Evolutionary conservation across 2,329 filamentous ascomycete genomes (phyloP), one percentile per base, ranked within the genome.

Genomic region (Hypocrella siamensis): DNA sequence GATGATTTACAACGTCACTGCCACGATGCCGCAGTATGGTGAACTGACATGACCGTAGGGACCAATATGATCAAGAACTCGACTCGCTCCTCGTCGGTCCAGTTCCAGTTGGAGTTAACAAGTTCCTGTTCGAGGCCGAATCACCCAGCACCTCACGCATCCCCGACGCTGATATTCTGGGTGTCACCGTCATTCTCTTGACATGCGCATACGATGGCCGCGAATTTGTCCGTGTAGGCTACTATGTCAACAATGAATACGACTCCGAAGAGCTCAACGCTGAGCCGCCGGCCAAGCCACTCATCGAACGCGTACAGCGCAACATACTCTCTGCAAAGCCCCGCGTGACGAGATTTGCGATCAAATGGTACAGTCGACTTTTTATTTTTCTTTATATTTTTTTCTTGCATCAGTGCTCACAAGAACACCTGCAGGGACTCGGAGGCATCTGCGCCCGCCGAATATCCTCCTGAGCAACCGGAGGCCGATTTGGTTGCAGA

Each of bases 161-260:
- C 48, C 90, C 90, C 35, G 79, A 86, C 44, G 85, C 83, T 44
- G 92, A 98, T 60, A 86, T 98, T 46, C 72, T 98, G 28, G 90
- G 90, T 38, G 92, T 98, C 31, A 98, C 90, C 4, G 90, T 98
- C 47, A 85, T 98, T 46, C 78, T 98, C 34, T 71, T 98, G 42
- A 93, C 85, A 35, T 96, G 90, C 60, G 81, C 84, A 55, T 98
- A 98, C 60, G 90, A 98, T 48, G 80, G 81, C 33, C 76, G 90
- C 49, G 90, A 98, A 57, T 98, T 98, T 48, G 85, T 98, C 25
- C 85, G 90, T 42, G 88, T 98, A 26, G 90, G 90, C 39, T 98
- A 98, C 70, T 98, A 98, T 46, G 90, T 98, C 48, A 98, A 96
- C 68, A 98, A 98, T 49, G 92, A 98, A 57, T 98, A 98, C 56